Base-by-base conservation (phyloP, 306 rosid genomes). In the Lablab purpureus region DNA sequence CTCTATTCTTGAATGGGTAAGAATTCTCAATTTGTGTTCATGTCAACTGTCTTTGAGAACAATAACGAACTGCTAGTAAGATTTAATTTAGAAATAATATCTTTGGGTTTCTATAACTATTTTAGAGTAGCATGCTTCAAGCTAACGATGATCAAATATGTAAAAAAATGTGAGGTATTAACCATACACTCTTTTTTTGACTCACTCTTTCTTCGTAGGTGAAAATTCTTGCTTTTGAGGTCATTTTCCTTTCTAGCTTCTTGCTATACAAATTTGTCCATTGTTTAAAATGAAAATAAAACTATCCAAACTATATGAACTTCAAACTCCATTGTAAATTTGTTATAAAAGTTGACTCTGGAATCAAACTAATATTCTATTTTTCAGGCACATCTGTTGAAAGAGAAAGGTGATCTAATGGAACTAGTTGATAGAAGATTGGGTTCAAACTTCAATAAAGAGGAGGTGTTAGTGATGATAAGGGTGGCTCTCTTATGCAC, bases 1-100 rank as follows among this genome's bases (percentile, higher is more conserved):
- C 64, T 46, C 56, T 73, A 82, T 89, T 59, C 85, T 89, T 75
- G 90, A 89, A 73, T 83, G 85, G 87, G 90, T 87, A 87, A 71
- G 46, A 37, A 54, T 59, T 76, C 11, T 79, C 3, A 36, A 32
- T 15, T 37, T 2, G 45, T 25, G 7, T 62, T n/a, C 27, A 72
- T 43, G 10, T 12, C 4, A 54, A 15, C 19, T 11, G 21, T 45
- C 7, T 34, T 21, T 63, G 23, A 54, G 30, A 64, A 37, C 30
- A 55, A 32, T 27, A 36, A 59, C 40, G 1, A 59, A 14, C 11
- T 28, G 1, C 7, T 67, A 3, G 14, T 43, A 68, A 2, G 37
- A 43, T 67, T 46, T 41, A 67, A 45, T 23, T 67, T 41, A 56
- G 0, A 25, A 25, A 25, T 14, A 59, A 14, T 14, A 28, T 59